Base-by-base conservation (phyloP, 2,329 filamentous ascomycete genomes). In the Talaromyces sp. region DNA sequence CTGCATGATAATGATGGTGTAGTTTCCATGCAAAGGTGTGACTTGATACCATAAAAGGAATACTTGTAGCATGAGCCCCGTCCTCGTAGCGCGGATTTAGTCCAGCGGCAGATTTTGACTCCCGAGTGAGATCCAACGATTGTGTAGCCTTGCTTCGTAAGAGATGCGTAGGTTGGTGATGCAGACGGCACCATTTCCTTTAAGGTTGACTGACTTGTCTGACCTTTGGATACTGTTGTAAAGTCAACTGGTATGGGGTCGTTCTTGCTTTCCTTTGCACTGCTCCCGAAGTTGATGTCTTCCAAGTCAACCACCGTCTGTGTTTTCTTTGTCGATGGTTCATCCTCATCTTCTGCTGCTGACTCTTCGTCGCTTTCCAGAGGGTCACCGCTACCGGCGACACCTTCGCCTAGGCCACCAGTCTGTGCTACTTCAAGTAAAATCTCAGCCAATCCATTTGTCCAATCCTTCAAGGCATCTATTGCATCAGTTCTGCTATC, bases 91-190 rank as follows among this genome's bases (percentile, higher is more conserved):
- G 94, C 94, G 1, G 93, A 97, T 79, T 99, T 99, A 10, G 95
- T 98, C 94, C 94, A 99, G 36, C 95, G 91, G 76, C 94, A 99
- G 72, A 97, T 97, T 79, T 98, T 98, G 70, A 98, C 94, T 34
- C 94, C 94, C 0, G 92, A 96, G 79, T 98, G 95, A 0, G 92
- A 94, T 62, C 95, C 95, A 43, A 99, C 91, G 66, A 98, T 97
- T 0, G 91, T 89, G 76, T 98, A 98, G 29, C 94, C 94, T 82
- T 99, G 94, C 76, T 98, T 99, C 0, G 94, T 98, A 51, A 98
- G 86, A 19, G 94, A 87, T 13, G 88, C 85, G 73, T 96, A 93
- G 0, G 95, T 98, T 0, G 95, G 94, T 1, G 94, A 97, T 67
- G 88, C 88, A 68, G 89, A 91, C 8, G 95, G 92, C 0, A 98